Conservation (phyloP, 805 yeast species). For the Saccharomycopsis selenospora region DNA sequence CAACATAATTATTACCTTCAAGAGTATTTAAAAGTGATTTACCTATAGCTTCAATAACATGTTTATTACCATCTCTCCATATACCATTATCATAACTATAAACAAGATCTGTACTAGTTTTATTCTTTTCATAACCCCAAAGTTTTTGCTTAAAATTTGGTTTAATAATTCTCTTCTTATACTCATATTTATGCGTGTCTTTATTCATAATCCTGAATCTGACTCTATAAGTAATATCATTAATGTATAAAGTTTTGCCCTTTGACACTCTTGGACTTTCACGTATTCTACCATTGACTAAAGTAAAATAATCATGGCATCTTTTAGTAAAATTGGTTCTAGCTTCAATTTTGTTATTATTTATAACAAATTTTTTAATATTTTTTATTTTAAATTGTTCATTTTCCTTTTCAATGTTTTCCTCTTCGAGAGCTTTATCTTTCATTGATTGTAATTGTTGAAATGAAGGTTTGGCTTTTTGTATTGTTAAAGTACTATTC, state of each 20-base stretch:
- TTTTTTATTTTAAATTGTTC: slow-evolving; percentile 25
- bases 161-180: slow-evolving; percentile 6
- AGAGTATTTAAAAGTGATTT: slow-evolving; percentile 28
- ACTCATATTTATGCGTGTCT: slow-evolving; percentile 43
- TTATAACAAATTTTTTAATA: neutral
- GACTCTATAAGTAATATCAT: slow-evolving; percentile 56
- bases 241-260: slow-evolving; percentile 29
- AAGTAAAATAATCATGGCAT: slow-evolving; percentile 30
- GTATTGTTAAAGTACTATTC: slow-evolving; percentile 59
- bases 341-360: neutral
- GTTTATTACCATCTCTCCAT: slow-evolving; percentile 79
- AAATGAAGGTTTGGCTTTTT: slow-evolving; percentile 54
- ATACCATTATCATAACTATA: slow-evolving; percentile 53
- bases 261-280: slow-evolving; percentile 42
- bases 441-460: slow-evolving; percentile 15
- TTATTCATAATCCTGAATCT: slow-evolving; percentile 50
- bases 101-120: slow-evolving; percentile 53
- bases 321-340: slow-evolving; percentile 23
- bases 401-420: slow-evolving; percentile 39
- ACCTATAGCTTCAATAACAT: slow-evolving; percentile 54
- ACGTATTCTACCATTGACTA: slow-evolving; percentile 51
- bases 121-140: slow-evolving; percentile 84
- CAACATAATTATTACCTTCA: slow-evolving; percentile 22
- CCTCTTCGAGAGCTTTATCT: slow-evolving; percentile 35
- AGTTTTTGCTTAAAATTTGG: slow-evolving; percentile 55